Evolutionary conservation across 371 early-diverging fungal genomes (phyloP).

Genomic region (Batrachochytrium dendrobatidis): DNA sequence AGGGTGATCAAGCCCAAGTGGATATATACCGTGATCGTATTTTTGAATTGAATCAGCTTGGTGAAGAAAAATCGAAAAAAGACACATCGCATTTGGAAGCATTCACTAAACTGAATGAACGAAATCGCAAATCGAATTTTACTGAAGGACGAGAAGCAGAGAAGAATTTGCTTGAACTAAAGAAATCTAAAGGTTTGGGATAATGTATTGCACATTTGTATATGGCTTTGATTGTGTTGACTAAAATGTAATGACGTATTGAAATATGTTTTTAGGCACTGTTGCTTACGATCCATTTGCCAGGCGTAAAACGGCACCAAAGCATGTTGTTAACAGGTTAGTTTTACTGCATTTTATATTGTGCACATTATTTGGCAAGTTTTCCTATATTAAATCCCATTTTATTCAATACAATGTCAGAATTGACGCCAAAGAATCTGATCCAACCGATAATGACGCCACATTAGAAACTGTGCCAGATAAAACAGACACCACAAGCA

Average conservation of each 20-base stretch:
- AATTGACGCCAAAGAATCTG: background rate
- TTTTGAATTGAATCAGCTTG: slow-evolving; percentile 2
- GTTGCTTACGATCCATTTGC: slow-evolving; percentile 15
- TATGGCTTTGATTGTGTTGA: background rate
- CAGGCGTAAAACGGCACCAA: slow-evolving; percentile 9
- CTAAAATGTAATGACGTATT: background rate
- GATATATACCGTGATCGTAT: background rate
- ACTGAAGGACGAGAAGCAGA: slow-evolving; percentile 9
- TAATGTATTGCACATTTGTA: background rate
- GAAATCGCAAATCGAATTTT: slow-evolving; percentile 8
- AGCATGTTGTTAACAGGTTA: background rate
- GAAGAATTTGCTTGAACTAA: background rate
- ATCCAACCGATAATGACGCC: background rate
- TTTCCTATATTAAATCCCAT: background rate
- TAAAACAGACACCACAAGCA: background rate
- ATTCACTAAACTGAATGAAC: slow-evolving; percentile 8
- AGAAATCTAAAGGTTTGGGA: slow-evolving; percentile 4
- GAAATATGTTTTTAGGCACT: background rate
- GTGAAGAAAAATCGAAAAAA: background rate
- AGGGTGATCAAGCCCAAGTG: background rate
- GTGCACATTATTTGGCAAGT: background rate
- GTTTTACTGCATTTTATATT: background rate
- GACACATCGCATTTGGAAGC: background rate
- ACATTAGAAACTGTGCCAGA: background rate
- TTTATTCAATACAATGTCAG: too few species aligned